phyloP scores from a whole-genome alignment of 345 rosid genomes.

The Citrus hindsii region DNA sequence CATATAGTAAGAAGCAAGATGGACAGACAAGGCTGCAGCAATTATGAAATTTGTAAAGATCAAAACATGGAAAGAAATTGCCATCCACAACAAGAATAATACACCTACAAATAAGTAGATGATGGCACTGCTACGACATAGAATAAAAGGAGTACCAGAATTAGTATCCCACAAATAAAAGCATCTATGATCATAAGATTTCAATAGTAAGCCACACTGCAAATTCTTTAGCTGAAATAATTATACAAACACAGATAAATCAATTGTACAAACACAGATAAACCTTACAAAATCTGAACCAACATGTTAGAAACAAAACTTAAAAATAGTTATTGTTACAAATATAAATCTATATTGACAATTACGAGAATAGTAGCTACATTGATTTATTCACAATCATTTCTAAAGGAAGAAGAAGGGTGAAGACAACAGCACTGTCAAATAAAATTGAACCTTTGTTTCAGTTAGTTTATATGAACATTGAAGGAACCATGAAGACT shows the following conservation, averaged over 20 bases:
- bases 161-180: neutral
- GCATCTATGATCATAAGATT: neutral
- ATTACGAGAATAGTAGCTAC: neutral
- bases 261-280: neutral
- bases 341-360: neutral
- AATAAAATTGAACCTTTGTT: neutral
- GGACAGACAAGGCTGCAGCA: neutral
- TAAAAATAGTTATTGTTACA: neutral
- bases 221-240: neutral
- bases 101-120: neutral
- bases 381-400: neutral
- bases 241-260: too few relatives aligned
- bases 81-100: neutral
- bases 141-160: neutral
- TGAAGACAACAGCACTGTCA: neutral
- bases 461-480: neutral
- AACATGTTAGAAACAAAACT: neutral
- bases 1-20: constrained; percentile 1
- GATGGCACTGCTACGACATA: neutral
- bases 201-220: neutral
- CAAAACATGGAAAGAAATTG: neutral
- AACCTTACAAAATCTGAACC: neutral
- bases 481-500: neutral
- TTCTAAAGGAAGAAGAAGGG: neutral
- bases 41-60: neutral